Conservation (phyloP, 176 grass and related monocot genomes). For the Lolium multiflorum region DNA sequence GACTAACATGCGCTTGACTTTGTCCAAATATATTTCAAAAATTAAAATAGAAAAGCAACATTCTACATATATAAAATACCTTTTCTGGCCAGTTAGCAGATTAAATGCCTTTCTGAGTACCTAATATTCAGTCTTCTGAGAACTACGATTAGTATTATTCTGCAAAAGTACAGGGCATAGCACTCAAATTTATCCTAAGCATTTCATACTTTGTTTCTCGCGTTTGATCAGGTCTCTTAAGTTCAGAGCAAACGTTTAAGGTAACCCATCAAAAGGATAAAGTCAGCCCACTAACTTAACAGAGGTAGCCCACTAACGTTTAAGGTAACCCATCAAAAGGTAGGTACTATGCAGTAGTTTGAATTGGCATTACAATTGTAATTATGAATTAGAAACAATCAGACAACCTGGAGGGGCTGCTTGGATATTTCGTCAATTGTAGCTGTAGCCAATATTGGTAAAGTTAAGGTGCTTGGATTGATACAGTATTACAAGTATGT, state of each 20-base stretch:
- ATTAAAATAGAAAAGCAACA: too few relatives aligned
- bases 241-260: too few relatives aligned
- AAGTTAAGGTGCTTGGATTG: not conserved
- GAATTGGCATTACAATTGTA: too few relatives aligned
- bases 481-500: not conserved
- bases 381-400: too few relatives aligned
- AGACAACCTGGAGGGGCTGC: not conserved
- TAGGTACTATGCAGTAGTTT: too few relatives aligned
- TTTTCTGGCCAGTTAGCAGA: too few relatives aligned
- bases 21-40: too few relatives aligned
- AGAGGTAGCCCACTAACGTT: too few relatives aligned
- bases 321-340: too few relatives aligned
- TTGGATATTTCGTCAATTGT: not conserved
- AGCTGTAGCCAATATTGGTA: not conserved
- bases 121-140: not conserved
- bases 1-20: too few relatives aligned
- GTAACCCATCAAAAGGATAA: constrained; percentile 14
- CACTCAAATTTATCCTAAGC: not conserved
- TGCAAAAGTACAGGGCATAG: not conserved
- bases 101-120: too few relatives aligned
- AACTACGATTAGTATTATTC: not conserved
- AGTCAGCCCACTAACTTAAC: constrained; percentile 32
- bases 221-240: not conserved
- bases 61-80: too few relatives aligned
- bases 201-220: not conserved